Evolutionary conservation across 2,329 filamentous ascomycete species (phyloP).

Genomic region (Graphium sp.): DNA sequence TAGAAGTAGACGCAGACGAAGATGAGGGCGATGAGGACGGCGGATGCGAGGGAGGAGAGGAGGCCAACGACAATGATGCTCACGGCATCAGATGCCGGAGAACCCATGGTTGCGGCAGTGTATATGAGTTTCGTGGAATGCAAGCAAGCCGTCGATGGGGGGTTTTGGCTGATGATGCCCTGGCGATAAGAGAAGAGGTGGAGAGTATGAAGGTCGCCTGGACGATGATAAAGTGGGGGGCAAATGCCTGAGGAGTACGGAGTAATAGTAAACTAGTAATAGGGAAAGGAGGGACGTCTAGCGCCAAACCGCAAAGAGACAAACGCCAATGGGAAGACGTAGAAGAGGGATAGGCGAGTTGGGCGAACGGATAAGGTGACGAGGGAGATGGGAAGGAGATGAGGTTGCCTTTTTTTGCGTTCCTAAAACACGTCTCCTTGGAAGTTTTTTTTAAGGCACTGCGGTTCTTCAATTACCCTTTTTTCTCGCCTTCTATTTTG

Average conservation of each 20-base stretch:
- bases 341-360: no score
- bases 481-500: no score
- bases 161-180: not conserved
- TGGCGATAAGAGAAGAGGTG: not conserved
- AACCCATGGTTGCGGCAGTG: constrained; percentile 2
- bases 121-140: not conserved
- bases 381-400: no score
- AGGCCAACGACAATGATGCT: constrained; percentile 57
- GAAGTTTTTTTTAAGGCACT: no score
- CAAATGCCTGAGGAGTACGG: no score
- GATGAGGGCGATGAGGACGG: constrained; percentile 51
- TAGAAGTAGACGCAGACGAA: constrained; percentile 56
- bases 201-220: not conserved
- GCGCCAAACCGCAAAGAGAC: not conserved
- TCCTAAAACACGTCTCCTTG: no score
- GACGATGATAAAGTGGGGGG: no score
- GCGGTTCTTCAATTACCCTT: no score
- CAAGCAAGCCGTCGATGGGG: no score
- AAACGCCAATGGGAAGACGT: no score
- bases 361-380: no score
- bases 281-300: not conserved
- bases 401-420: no score
- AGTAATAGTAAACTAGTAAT: not conserved
- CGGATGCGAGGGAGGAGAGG: constrained; percentile 74
- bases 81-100: constrained; percentile 5